Percentiles rank a stretch among this genome's conserved stretches.
Evolutionary conservation across 352 stramenopile genomes (phyloP).

Genomic region (Globisporangium yorkense): DNA sequence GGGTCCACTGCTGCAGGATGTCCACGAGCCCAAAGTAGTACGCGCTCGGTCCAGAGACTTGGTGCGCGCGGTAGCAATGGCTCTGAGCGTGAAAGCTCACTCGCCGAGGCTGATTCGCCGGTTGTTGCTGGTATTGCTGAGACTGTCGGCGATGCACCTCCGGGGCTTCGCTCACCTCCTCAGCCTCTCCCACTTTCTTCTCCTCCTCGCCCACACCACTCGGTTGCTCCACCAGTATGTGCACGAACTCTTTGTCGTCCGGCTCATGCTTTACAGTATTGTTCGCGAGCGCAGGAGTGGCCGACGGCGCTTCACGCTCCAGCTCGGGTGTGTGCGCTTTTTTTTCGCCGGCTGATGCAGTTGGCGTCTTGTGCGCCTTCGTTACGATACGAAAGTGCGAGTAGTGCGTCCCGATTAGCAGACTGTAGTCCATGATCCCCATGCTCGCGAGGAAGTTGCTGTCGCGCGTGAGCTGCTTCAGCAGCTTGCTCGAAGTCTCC

Average conservation of each 20-base stretch:
- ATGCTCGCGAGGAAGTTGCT: constrained; percentile 78
- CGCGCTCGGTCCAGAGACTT: constrained; percentile 76
- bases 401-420: constrained; percentile 86
- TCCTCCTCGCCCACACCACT: constrained; percentile 15
- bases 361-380: constrained; percentile 19
- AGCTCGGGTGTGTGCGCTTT: constrained; percentile 1
- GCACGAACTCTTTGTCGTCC: constrained; percentile 29
- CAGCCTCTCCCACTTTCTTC: constrained; percentile 2
- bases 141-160: not conserved
- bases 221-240: constrained; percentile 18
- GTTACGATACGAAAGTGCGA: constrained; percentile 66
- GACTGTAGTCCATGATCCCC: constrained; percentile 91
- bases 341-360: not conserved
- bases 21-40: constrained; percentile 91
- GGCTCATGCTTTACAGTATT: not conserved
- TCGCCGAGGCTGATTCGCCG: too few species aligned
- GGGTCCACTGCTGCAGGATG: constrained; percentile 86
- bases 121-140: constrained; percentile 1
- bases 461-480: constrained; percentile 79
- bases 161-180: not conserved
- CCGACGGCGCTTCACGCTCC: constrained; percentile 1
- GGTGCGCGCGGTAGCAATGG: constrained; percentile 65
- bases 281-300: too few species aligned
- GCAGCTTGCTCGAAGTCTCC: constrained; percentile 39
- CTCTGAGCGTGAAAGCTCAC: constrained; percentile 1